Evolutionary conservation across 2,329 filamentous ascomycete species (phyloP), one percentile per base, ranked within the genome.

Genomic region (Fusarium camptoceras): DNA sequence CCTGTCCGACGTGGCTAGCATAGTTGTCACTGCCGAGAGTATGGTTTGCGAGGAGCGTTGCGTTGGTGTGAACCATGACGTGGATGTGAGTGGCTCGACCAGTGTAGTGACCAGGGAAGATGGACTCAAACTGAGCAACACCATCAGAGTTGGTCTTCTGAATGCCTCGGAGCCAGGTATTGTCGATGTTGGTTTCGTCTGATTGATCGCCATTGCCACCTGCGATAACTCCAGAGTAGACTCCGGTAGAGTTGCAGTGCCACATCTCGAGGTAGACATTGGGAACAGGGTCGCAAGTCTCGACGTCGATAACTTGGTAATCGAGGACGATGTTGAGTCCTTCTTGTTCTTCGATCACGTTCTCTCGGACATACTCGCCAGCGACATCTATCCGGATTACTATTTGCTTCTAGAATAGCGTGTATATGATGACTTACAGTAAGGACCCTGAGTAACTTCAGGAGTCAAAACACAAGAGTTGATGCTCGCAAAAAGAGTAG

Each of bases 361-460:
- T 77, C 55, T 75, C 70, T 50, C 83, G 73, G 9, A 78, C 67
- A 25, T 77, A 75, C 48, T 78, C 77, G n/a, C 77, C 77, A 9
- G 73, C 70, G 5, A 78, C 77, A 47, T 79, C 77, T 58, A 51
- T 9, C 16, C 18, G 18, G 5, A 39, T 59, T n/a, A 55, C 31
- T 20, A 4, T 12, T 20, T 6, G 8, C 20, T 30, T 5, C 10
- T 42, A 8, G 1, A 10, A 14, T 6, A 8, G 27, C 6, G 2
- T 12, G 5, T 20, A 11, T 4, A 8, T 4, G 2, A 9, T 9
- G 31, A n/a, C 51, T 48, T 74, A 79, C 83, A 72, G 77, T 82
- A 73, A 69, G 85, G 85, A 3, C 85, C 85, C 71, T 86, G 79
- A 5, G 83, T 86, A 14, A 83, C 82, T 68, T 87, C 85, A 0